These are phyloP conservation scores for Acanthamoeba healyi DNA, from an alignment of 208 protist species.

Conservation along the genomic window DNA sequence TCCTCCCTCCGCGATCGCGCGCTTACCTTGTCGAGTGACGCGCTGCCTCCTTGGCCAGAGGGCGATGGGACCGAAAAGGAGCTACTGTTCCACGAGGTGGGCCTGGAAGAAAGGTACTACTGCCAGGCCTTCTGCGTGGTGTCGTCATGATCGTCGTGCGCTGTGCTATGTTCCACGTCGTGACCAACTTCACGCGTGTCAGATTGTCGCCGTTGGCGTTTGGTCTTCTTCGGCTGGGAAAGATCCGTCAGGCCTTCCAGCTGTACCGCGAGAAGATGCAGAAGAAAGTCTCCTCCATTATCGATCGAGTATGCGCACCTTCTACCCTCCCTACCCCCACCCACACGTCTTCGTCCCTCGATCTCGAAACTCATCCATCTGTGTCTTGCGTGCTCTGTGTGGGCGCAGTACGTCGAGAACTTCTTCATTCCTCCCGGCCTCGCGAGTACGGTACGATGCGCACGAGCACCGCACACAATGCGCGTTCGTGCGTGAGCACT, in stretches of 20 bases:
- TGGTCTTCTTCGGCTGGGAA: conserved; percentile 64
- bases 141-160: neutral
- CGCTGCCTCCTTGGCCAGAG: too few species aligned
- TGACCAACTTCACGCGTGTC: neutral
- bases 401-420: neutral
- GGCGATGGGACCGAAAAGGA: conserved; percentile 1
- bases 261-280: conserved; percentile 64
- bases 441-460: neutral
- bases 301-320: conserved; percentile 1
- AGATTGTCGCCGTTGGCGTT: conserved; percentile 46
- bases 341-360: neutral
- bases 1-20: too few species aligned
- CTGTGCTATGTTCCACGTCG: neutral
- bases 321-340: neutral
- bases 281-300: neutral
- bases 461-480: neutral
- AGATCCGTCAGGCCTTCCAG: conserved; percentile 66
- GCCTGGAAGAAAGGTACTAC: conserved; percentile 58
- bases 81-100: conserved; percentile 24
- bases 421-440: neutral
- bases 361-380: neutral
- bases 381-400: neutral
- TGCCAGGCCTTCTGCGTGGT: neutral
- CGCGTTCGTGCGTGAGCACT: neutral
- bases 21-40: too few species aligned